Base-by-base conservation (phyloP, 768 basidiomycete genomes). In the Gloeopeniophorella convolvens region DNA sequence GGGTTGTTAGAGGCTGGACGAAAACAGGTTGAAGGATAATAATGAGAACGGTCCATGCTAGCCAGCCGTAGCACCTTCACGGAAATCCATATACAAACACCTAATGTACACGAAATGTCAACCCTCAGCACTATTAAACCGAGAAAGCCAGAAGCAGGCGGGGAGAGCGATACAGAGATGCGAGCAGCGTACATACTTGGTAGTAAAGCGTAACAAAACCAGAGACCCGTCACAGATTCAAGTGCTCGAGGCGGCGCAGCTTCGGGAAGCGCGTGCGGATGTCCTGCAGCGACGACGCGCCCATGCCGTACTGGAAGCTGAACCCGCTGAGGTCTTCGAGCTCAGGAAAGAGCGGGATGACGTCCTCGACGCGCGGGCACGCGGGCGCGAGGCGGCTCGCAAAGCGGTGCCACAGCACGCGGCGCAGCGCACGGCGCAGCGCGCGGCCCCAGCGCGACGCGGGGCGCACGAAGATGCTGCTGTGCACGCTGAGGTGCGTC, bases 261-360 rank as follows among this genome's bases (percentile, higher is more conserved):
- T 56, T 53, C 40, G 52, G 52, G 35, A 54, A 54, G 31, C 52
- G 52, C 3, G 31, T 42, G 6, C 52, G 47, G 34, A 54, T 54
- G 18, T 54, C 47, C 30, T 54, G 52, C 2, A 54, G 42, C 3
- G 47, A 54, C 1, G 52, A 54, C 20, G 46, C 52, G 8, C 41
- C 46, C 18, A 54, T 43, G 15, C 52, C 52, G 9, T 54, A 35
- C 1, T 45, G 52, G 34, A 48, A 54, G 31, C 47, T 54, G 4
- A 47, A 54, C 4, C 52, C 52, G 24, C 52, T 54, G 30, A 54
- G 47, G n/a, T 48, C 52, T 16, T 48, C 52, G 9, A 54, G 52
- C 24, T 54, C 52, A 6, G 52, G 52, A n/a, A 54, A 53, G 5
- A 53, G 51, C 13, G 51, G 51, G 35, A 53, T 46, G 34, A 53